Evolutionary conservation across 148 eudicot genomes (phyloP).

Genomic region (Cornus controversa): DNA sequence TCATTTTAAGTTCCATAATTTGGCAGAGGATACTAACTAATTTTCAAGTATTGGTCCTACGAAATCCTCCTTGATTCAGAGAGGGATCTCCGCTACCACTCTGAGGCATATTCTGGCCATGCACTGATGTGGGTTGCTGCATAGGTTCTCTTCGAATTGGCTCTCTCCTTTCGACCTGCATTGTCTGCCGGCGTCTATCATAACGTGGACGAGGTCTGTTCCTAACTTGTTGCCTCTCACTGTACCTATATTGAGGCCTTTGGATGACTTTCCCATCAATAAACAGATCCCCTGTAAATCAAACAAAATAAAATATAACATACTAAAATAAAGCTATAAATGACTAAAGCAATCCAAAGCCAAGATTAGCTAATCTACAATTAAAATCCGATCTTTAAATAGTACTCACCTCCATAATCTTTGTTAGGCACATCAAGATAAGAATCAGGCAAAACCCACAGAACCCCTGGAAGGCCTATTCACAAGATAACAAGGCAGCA

Average conservation of each 20-base stretch:
- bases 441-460: constrained; percentile 97
- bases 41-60: not conserved
- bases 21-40: not conserved
- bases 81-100: constrained; percentile 19
- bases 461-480: constrained; percentile 71
- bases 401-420: constrained; percentile 87
- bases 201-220: constrained; percentile 61
- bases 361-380: not conserved
- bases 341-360: not conserved
- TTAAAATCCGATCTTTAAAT: not conserved
- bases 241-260: constrained; percentile 78
- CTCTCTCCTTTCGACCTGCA: constrained; percentile 50
- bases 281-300: constrained; percentile 66
- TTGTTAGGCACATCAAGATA: constrained; percentile 94
- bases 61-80: constrained; percentile 21
- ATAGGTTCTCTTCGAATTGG: constrained; percentile 33
- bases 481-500: not conserved
- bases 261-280: constrained; percentile 76
- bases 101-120: constrained; percentile 25
- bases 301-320: not conserved
- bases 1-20: not conserved
- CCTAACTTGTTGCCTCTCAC: constrained; percentile 48
- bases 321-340: not conserved
- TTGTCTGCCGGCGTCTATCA: constrained; percentile 72
- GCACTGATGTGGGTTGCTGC: constrained; percentile 15